A percentile compares a stretch with the other conserved stretches of the same genome.
Conservation (phyloP, 495 filamentous ascomycete species). For the Neurospora sp. region DNA sequence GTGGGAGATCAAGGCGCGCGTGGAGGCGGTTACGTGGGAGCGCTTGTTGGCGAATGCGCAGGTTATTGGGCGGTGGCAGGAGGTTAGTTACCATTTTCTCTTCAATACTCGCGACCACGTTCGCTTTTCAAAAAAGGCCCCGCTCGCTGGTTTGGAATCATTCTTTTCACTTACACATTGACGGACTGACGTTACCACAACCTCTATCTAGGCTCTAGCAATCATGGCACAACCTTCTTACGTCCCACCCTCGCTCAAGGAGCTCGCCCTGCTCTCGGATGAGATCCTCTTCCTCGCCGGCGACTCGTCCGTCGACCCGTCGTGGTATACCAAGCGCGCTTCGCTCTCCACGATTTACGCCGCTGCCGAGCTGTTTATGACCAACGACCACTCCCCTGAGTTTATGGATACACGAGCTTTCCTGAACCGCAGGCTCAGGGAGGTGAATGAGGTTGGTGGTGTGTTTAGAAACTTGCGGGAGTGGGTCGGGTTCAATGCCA, state of each 20-base stretch:
- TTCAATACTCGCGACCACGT: neutral
- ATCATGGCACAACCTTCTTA: conserved; percentile 74
- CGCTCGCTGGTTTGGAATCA: neutral
- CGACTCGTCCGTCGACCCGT: conserved; percentile 67
- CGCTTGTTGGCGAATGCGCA: conserved; percentile 60
- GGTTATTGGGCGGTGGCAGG: conserved; percentile 69
- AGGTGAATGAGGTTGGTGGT: conserved; percentile 47
- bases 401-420: conserved; percentile 70
- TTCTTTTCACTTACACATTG: neutral
- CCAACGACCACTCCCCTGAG: conserved; percentile 58
- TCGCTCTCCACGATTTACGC: conserved; percentile 73
- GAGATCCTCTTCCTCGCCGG: conserved; percentile 83
- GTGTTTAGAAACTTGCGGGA: conserved; percentile 51
- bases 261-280: conserved; percentile 71
- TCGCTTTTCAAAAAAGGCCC: neutral
- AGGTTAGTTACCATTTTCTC: conserved; percentile 43
- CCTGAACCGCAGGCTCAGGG: conserved; percentile 63
- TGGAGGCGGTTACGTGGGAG: conserved; percentile 57
- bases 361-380: conserved; percentile 86
- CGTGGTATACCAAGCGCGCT: conserved; percentile 86
- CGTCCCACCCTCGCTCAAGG: conserved; percentile 63
- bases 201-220: conserved; percentile 58
- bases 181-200: neutral
- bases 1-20: conserved; percentile 30
- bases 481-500: conserved; percentile 71